Evolutionary conservation across 1,284 basidiomycete species (phyloP), one percentile per base, ranked within the genome.

Genomic region (Ganoderma leucocontextum): DNA sequence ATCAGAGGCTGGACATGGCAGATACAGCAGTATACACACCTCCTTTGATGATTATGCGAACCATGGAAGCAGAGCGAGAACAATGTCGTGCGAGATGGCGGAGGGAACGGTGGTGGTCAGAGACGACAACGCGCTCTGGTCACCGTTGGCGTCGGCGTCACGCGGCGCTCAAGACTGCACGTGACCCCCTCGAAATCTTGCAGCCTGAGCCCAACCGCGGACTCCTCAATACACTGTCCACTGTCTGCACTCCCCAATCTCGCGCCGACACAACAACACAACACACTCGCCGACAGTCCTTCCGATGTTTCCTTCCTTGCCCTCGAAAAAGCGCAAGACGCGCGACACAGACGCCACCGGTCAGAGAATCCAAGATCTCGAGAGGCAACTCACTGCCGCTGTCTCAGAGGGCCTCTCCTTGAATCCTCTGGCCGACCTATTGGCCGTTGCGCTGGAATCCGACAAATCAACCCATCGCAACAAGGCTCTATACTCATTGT

Each of bases 11-110:
- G 22, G 15, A 10, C 1, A 58, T 47, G 29, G 36, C 25, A 19
- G 38, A 53, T 39, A 63, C 22, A 47, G 35, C 49, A 42, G 35
- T 33, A 3, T 75, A 85, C 84, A 78, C 78, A 87, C 93, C 95
- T 86, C 95, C 95, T 87, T 97, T 97, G 83, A 96, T 96, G 80
- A 96, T 96, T 68, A 96, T 96, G 80, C 95, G 89, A 76, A 95
- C 93, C 92, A 94, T 94, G 60, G 60, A 35, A 3, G 42, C 25
- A 19, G 17, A 19, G 36, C 15, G 41, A 49, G 29, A 35, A 15
- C 58, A 19, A 13, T 38, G 36, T 22, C 6, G 39, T 49, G 29
- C 44, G 22, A 49, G 36, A 17, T 5, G 33, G 41, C 22, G 12
- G 38, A 9, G 55, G 58, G n/a, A 55, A 49, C 33, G 61, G 55